Conservation (phyloP, 73 alveolate species). For the Paramecium pentaurelia region DNA sequence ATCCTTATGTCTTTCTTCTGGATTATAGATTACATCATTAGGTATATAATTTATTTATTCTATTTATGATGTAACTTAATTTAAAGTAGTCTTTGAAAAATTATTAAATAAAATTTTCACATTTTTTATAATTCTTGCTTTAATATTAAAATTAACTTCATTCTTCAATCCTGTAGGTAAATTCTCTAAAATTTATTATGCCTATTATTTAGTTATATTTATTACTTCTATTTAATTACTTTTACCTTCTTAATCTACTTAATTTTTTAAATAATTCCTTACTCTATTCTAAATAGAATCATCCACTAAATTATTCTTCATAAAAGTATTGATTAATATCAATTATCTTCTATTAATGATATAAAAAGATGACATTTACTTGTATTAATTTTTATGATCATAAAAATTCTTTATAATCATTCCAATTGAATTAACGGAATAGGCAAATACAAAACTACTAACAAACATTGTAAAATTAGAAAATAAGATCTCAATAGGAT, state of each 20-base stretch:
- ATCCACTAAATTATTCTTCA: constrained; percentile 24
- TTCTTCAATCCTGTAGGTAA: background rate
- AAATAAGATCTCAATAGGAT: background rate
- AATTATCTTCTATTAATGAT: background rate
- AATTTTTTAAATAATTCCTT: constrained; percentile 16
- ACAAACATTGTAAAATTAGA: constrained; percentile 44
- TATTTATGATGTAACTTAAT: background rate
- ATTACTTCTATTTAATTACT: background rate
- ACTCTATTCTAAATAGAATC: background rate
- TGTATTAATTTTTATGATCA: background rate
- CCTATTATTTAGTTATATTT: background rate
- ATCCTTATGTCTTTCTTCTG: background rate
- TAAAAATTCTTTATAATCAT: constrained; percentile 21
- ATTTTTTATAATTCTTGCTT: background rate
- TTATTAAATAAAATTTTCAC: background rate
- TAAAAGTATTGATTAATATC: background rate
- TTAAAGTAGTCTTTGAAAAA: background rate
- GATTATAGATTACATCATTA: background rate
- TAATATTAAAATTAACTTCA: background rate
- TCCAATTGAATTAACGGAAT: constrained; percentile 48
- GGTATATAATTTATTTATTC: background rate
- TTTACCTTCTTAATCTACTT: background rate
- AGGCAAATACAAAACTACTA: constrained; percentile 45
- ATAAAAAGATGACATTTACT: background rate
- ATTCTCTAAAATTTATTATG: background rate